Evolutionary conservation across 805 yeast species (phyloP), one percentile per base, ranked within the genome.

Genomic region (Vanderwaltozyma verrucispora): DNA sequence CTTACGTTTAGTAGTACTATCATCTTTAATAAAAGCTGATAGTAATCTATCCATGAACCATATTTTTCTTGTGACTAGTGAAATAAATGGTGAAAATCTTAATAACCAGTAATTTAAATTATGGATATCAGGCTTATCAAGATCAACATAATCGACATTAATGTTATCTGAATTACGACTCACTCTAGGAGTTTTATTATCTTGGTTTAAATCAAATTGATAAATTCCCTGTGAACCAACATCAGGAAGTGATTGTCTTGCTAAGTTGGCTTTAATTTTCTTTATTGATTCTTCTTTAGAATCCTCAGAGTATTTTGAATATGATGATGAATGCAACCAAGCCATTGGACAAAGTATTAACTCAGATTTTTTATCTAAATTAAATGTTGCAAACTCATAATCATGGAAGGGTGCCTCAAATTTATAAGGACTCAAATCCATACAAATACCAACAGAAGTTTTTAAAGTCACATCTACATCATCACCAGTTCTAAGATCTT

Each of bases 351-450:
- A 74, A 12, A 88, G 52, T 1, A 84, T 65, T 39, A 88, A 59
- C 25, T 72, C 67, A 0, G 74, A 72, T 10, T 64, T 50, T 31
- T 75, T 67, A 0, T 58, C 48, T 16, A 63, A 52, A 41, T 82
- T 75, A 36, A 67, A 65, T 21, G 59, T 54, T 0, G 88, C 69
- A 57, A 82, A 84, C 56, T 88, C 96, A 53, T 72, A 85, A 19
- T 65, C 68, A 27, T 69, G 65, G 59, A 85, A 87, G 1, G 94
- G 87, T 1, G 95, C 86, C 44, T 72, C 65, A 56, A 88, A 88
- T 53, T 82, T 69, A 56, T 83, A 81, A 0, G 96, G 95, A 54
- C 84, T 87, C 43, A 88, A 58, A 60, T 88, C 97, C 96, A 88
- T 88, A 55, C 97, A 88, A 5, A 88, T 86, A 0, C 96, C 97